Conservation (phyloP, 176 grass and related monocot genomes). For the Ensete glaucum region DNA sequence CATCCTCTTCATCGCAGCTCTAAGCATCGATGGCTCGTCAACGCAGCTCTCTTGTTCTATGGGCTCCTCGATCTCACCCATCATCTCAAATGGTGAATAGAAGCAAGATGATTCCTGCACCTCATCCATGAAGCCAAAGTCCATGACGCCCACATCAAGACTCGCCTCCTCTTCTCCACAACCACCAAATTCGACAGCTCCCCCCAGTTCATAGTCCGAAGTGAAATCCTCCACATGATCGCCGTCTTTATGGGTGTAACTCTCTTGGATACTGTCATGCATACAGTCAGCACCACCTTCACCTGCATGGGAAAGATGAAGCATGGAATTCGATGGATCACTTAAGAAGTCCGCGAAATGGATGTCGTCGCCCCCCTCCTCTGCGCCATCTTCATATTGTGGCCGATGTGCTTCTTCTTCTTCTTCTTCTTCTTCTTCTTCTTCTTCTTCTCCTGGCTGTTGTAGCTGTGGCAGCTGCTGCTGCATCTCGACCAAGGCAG, state of each 20-base stretch:
- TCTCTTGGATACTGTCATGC: neutral
- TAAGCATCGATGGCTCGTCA: slow-evolving; percentile 13
- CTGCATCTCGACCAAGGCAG: neutral
- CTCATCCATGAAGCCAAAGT: slow-evolving; percentile 64
- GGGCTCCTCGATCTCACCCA: slow-evolving; percentile 13
- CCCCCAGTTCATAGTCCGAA: neutral
- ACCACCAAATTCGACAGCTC: slow-evolving; percentile 2
- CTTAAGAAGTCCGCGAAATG: slow-evolving; percentile 51
- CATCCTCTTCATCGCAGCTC: slow-evolving; percentile 22
- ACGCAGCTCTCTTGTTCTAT: slow-evolving; percentile 9
- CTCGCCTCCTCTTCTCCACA: slow-evolving; percentile 18
- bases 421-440: slow-evolving; percentile 12
- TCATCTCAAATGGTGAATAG: slow-evolving; percentile 22
- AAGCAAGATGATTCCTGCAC: neutral
- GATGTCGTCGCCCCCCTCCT: slow-evolving; percentile 17
- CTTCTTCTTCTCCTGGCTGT: neutral
- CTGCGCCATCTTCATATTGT: neutral
- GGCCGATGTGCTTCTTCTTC: neutral
- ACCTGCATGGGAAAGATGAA: slow-evolving; percentile 5
- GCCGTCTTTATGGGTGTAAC: neutral
- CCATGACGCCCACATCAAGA: slow-evolving; percentile 25
- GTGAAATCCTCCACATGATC: neutral
- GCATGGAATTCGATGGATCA: neutral
- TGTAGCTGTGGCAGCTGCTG: neutral
- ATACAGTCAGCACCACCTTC: slow-evolving; percentile 17